These are phyloP conservation scores for Colletotrichum caudatum DNA, from an alignment of 2,329 filamentous ascomycete species.

Conservation along the genomic window DNA sequence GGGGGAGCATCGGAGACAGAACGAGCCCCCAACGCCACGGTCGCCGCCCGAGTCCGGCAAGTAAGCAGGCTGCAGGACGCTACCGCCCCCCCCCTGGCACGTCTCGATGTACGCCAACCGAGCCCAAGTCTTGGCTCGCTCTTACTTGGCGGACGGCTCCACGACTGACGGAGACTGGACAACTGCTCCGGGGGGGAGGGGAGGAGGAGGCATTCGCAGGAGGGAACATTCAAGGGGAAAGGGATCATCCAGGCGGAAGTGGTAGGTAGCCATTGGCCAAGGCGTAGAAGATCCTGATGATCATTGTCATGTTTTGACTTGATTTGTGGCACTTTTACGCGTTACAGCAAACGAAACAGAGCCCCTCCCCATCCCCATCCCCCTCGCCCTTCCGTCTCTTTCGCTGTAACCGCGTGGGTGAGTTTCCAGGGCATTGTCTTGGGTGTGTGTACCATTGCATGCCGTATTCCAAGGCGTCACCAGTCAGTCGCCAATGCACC, in stretches of 20 bases:
- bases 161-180: background rate
- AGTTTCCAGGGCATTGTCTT: background rate
- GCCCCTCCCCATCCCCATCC: background rate
- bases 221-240: background rate
- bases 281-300: background rate
- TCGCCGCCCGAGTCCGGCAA: background rate
- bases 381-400: background rate
- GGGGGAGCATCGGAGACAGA: background rate
- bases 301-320: background rate
- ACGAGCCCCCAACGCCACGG: background rate
- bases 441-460: conserved; percentile 24
- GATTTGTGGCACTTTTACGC: background rate
- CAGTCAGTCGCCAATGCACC: background rate
- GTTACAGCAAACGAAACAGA: background rate
- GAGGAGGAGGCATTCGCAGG: background rate
- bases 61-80: conserved; percentile 34
- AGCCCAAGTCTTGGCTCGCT: conserved; percentile 2
- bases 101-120: background rate
- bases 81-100: conserved; percentile 12
- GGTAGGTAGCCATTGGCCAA: background rate
- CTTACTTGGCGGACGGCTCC: background rate
- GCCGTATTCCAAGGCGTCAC: conserved; percentile 19
- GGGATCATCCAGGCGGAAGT: too few species aligned
- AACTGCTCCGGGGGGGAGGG: background rate
- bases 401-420: background rate